Evolutionary conservation across 2,329 filamentous ascomycete species (phyloP).

Genomic region (Fusarium subglutinans): DNA sequence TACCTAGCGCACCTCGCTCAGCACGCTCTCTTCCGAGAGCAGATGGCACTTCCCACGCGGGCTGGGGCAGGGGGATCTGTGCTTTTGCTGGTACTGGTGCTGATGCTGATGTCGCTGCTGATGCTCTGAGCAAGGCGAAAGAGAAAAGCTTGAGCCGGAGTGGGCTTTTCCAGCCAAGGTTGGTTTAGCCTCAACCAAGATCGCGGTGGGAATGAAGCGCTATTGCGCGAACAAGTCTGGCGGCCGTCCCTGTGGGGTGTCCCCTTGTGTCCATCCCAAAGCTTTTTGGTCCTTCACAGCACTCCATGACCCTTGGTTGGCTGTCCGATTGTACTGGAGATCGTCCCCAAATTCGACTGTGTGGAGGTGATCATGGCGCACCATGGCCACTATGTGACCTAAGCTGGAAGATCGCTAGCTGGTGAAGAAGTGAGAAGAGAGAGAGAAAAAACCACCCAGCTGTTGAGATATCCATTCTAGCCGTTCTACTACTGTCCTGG

Average conservation of each 20-base stretch:
- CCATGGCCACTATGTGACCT: slow-evolving; percentile 31
- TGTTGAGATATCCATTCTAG: slow-evolving; percentile 27
- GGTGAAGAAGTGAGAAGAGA: slow-evolving; percentile 6
- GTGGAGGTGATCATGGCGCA: slow-evolving; percentile 40
- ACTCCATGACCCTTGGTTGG: slow-evolving; percentile 35
- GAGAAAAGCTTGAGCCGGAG: slow-evolving; percentile 41
- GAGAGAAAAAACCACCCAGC: slow-evolving; percentile 6
- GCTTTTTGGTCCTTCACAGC: slow-evolving; percentile 29
- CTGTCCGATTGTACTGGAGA: slow-evolving; percentile 29
- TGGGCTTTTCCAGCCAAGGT: slow-evolving; percentile 32
- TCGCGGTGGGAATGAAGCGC: slow-evolving; percentile 43
- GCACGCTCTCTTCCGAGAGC: slow-evolving; percentile 25
- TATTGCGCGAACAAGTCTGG: slow-evolving; percentile 44
- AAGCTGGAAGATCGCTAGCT: slow-evolving; percentile 23
- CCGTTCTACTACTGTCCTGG: slow-evolving; percentile 25
- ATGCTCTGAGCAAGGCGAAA: slow-evolving; percentile 27
- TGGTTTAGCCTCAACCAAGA: slow-evolving; percentile 38
- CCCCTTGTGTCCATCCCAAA: slow-evolving; percentile 23
- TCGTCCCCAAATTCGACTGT: slow-evolving; percentile 41
- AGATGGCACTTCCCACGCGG: slow-evolving; percentile 38
- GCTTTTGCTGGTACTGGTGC: slow-evolving; percentile 17
- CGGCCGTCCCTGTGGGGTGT: slow-evolving; percentile 38
- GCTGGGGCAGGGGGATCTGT: slow-evolving; percentile 23
- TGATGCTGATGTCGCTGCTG: slow-evolving; percentile 10
- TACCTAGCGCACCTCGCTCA: slow-evolving; percentile 3